Percentiles rank a stretch among this genome's conserved stretches.
Evolutionary conservation across 2,329 filamentous ascomycete species (phyloP).

Genomic region (Fusarium bactridioides): DNA sequence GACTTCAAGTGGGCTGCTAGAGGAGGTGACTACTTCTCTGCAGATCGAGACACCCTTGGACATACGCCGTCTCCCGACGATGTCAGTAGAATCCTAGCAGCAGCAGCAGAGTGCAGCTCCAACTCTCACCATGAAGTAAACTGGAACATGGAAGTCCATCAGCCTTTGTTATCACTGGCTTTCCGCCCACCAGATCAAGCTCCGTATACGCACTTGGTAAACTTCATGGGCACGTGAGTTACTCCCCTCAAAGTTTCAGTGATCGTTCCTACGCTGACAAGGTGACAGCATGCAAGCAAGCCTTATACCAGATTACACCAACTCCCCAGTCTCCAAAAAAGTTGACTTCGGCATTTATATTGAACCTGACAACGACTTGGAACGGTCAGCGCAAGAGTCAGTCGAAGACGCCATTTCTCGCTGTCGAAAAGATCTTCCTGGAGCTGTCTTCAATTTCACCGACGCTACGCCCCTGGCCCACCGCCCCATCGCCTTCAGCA

Average conservation of each 20-base stretch:
- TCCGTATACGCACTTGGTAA: slow-evolving; percentile 1
- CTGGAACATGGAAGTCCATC: slow-evolving; percentile 19
- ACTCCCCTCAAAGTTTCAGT: too few relatives aligned
- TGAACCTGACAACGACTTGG: background rate
- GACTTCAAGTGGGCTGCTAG: background rate
- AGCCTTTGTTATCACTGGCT: slow-evolving; percentile 6
- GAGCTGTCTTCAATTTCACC: background rate
- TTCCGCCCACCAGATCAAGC: background rate
- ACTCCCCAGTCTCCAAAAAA: background rate
- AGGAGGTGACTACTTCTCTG: background rate
- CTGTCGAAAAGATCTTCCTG: background rate
- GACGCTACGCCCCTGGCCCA: too few relatives aligned
- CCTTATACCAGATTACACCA: background rate
- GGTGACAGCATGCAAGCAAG: background rate
- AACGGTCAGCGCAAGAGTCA: too few relatives aligned
- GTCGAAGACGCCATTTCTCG: background rate
- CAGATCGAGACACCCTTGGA: background rate
- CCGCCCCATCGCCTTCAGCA: too few relatives aligned
- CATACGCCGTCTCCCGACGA: slow-evolving; percentile 9
- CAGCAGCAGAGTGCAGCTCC: slow-evolving; percentile 3
- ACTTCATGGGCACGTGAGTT: slow-evolving; percentile 17
- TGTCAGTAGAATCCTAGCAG: background rate
- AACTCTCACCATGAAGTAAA: background rate
- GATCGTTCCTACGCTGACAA: too few relatives aligned
- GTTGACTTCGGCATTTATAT: background rate